A percentile compares a stretch with the other conserved stretches of the same genome.
Conservation (phyloP, 441 rosid genomes). For the Breynia disticha region DNA sequence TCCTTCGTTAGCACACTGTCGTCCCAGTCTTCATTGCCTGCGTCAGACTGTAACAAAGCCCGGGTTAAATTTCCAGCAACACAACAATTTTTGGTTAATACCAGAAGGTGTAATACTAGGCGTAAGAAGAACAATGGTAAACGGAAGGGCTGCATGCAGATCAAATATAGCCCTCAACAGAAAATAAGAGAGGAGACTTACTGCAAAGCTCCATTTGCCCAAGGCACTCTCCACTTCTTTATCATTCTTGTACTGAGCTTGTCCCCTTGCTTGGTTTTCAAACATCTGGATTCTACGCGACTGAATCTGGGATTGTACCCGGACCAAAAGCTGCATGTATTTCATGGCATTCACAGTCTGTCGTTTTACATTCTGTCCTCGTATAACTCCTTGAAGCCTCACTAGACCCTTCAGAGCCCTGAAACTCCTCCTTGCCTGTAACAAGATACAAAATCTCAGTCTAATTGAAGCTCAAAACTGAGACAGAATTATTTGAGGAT, state of each 20-base stretch:
- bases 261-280: conserved; percentile 62
- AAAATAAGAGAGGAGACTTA: conserved; percentile 25
- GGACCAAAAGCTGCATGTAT: conserved; percentile 79
- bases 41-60: conserved; percentile 36
- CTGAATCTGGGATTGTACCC: conserved; percentile 89
- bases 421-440: conserved; percentile 84
- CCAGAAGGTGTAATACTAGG: too few species aligned
- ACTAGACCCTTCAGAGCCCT: conserved; percentile 82
- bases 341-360: conserved; percentile 83
- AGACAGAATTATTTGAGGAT: too few species aligned
- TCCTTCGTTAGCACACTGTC: conserved; percentile 72
- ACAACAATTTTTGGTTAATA: too few species aligned
- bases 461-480: too few species aligned
- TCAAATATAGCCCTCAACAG: too few species aligned
- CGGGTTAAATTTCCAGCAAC: too few species aligned
- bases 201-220: conserved; percentile 51
- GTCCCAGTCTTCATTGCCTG: conserved; percentile 75
- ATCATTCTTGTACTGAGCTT: conserved; percentile 40
- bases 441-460: too few species aligned
- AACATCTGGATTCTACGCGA: conserved; percentile 82
- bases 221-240: conserved; percentile 43
- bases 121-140: too few species aligned
- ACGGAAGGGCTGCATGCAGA: too few species aligned
- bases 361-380: conserved; percentile 79
- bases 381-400: conserved; percentile 88